Conservation (phyloP, 805 yeast species). For the Blastobotrys parvus region DNA sequence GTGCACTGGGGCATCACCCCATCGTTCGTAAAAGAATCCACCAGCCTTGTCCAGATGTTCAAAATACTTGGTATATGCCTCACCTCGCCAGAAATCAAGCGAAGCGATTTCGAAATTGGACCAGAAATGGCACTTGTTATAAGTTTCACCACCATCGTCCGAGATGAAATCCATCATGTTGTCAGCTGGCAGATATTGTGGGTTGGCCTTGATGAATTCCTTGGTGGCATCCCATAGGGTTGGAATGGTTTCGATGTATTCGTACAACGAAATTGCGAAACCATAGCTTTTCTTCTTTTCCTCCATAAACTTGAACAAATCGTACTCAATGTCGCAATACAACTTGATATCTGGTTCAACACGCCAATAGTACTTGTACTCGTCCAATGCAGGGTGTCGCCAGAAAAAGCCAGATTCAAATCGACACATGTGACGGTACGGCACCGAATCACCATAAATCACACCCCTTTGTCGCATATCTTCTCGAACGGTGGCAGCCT, state of each 20-base stretch:
- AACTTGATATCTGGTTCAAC: constrained; percentile 77
- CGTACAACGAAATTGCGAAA: constrained; percentile 66
- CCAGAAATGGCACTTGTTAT: constrained; percentile 86
- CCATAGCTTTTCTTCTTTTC: constrained; percentile 67
- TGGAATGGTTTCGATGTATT: constrained; percentile 60
- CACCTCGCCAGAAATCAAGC: constrained; percentile 49
- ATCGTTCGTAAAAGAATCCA: constrained; percentile 65
- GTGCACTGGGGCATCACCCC: constrained; percentile 77
- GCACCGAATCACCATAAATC: constrained; percentile 65
- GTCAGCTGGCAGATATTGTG: constrained; percentile 49
- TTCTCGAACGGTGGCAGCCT: constrained; percentile 55
- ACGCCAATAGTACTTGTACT: constrained; percentile 87
- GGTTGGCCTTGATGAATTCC: constrained; percentile 52
- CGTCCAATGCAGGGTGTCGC: constrained; percentile 55
- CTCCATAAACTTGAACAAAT: constrained; percentile 72
- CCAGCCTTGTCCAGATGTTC: constrained; percentile 50
- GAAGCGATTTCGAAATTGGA: constrained; percentile 63
- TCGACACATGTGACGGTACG: constrained; percentile 88
- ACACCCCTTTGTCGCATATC: constrained; percentile 45
- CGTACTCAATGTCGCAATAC: constrained; percentile 71
- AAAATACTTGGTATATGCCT: constrained; percentile 47
- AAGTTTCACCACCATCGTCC: constrained; percentile 58
- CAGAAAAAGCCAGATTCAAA: constrained; percentile 80
- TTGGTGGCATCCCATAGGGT: constrained; percentile 70
- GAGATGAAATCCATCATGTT: constrained; percentile 65